A percentile compares a stretch with the other conserved stretches of the same genome.
Conservation (phyloP, 495 filamentous ascomycete genomes). For the Talaromyces borbonicus region DNA sequence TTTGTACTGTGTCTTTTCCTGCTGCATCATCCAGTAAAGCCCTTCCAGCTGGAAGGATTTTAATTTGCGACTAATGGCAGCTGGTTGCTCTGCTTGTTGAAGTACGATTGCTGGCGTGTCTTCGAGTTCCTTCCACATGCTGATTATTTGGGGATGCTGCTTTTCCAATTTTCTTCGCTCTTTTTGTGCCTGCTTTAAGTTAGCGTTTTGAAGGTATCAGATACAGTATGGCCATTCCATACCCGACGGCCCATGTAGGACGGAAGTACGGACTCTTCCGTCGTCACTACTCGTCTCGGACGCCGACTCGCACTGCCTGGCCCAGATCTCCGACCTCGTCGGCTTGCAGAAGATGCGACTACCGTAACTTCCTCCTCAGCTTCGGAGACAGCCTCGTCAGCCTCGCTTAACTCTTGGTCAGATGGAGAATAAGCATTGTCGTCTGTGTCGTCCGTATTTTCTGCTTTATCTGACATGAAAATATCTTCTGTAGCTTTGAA, state of each 20-base stretch:
- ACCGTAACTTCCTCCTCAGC: not conserved
- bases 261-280: not conserved
- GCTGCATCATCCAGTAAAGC: conserved; percentile 82
- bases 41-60: conserved; percentile 93
- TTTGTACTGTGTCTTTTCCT: conserved; percentile 75
- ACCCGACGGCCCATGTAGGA: conserved; percentile 24
- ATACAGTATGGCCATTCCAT: conserved; percentile 11
- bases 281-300: not conserved
- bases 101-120: conserved; percentile 54
- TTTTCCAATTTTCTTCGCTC: conserved; percentile 59
- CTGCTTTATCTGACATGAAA: conserved; percentile 4
- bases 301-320: not conserved
- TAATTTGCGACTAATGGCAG: conserved; percentile 65
- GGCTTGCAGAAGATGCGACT: not conserved
- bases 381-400: not conserved
- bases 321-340: not conserved
- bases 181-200: conserved; percentile 22
- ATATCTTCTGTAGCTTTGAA: conserved; percentile 7
- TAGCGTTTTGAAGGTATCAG: conserved; percentile 1
- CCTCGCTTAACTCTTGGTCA: conserved; percentile 7
- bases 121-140: conserved; percentile 75
- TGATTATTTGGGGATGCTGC: conserved; percentile 64
- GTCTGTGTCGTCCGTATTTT: conserved; percentile 7
- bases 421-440: conserved; percentile 8
- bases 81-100: conserved; percentile 62